Base-by-base conservation (phyloP, 306 rosid genomes). In the Gleditsia sinensis region DNA sequence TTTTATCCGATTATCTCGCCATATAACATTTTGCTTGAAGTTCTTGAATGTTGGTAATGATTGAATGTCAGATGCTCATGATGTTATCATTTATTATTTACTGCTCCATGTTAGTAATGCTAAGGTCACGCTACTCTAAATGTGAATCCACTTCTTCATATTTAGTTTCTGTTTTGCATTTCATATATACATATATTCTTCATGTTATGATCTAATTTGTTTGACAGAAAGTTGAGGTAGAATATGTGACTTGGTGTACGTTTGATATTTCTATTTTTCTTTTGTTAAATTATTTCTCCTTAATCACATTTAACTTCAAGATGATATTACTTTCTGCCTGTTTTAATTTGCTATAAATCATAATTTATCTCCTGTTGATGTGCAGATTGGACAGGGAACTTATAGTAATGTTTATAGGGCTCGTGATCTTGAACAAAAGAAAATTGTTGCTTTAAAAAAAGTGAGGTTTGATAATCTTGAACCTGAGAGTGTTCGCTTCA, bases 311-410 rank as follows among this genome's bases (percentile, higher is more conserved):
- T 55, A 56, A 70, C 21, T 53, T 62, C 23, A 24, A 19, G 69
- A 69, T 72, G 45, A 54, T 32, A 36, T 76, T 62, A 51, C 53
- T 58, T 58, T 33, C 69, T 63, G 30, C 14, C 37, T 75, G 46
- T 55, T 74, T 55, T 63, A 69, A 10, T 39, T 25, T 55, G 17
- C 39, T 24, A 24, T 10, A 71, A 77, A 69, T 62, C 62, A 63
- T 73, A 34, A 13, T 46, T 32, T 25, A 78, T 50, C 19, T 34
- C 46, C 63, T 49, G 53, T 9, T 53, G 51, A 33, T 69, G 20
- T 82, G 84, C 78, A 83, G 86, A 83, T 83, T 42, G 86, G 86
- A 48, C 86, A 83, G 60, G 86, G 86, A 48, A 83, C 86, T 30
- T 83, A 78, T 45, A 83, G 86, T 71, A 83, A 78, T 64, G 86